Percentiles rank a stretch among this genome's conserved stretches.
These are phyloP conservation scores for Stromatinia cepivora DNA, from an alignment of 2,329 filamentous ascomycete genomes.

Conservation along the genomic window DNA sequence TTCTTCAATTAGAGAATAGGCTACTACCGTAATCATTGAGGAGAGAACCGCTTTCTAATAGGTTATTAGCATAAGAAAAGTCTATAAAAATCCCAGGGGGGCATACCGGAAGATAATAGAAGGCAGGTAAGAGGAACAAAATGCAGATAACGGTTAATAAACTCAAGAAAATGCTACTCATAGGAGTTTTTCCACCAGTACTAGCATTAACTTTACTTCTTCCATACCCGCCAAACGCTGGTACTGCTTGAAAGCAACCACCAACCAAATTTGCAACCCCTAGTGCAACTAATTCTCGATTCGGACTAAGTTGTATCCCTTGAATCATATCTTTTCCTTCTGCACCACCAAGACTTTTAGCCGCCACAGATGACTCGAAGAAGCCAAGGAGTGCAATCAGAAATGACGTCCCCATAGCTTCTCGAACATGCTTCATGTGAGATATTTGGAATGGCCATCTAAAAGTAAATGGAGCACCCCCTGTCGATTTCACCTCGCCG, in stretches of 20 bases:
- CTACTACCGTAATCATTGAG: conserved; percentile 92
- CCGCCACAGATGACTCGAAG: conserved; percentile 95
- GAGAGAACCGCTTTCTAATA: conserved; percentile 87
- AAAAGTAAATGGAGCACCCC: conserved; percentile 73
- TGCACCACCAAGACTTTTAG: conserved; percentile 75
- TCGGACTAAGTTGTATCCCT: conserved; percentile 81
- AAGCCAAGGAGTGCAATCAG: conserved; percentile 95
- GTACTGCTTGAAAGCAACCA: conserved; percentile 87
- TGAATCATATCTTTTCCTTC: conserved; percentile 65
- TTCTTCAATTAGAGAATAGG: conserved; percentile 92
- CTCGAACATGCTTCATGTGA: conserved; percentile 78
- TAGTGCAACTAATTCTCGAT: conserved; percentile 88
- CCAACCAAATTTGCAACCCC: conserved; percentile 90
- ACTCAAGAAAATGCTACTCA: conserved; percentile 87
- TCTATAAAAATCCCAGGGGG: conserved; percentile 23
- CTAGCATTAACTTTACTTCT: conserved; percentile 92
- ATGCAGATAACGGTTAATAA: conserved; percentile 80
- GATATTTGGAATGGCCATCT: conserved; percentile 79
- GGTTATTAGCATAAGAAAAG: conserved; percentile 26
- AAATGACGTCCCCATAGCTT: conserved; percentile 87
- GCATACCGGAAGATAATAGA: conserved; percentile 92
- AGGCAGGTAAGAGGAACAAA: conserved; percentile 80
- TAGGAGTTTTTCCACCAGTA: conserved; percentile 88
- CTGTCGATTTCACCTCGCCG: conserved; percentile 73
- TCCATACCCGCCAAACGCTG: conserved; percentile 94